phyloP scores from a whole-genome alignment of 164 flowering plant species.

The Vitis rotundifolia region DNA sequence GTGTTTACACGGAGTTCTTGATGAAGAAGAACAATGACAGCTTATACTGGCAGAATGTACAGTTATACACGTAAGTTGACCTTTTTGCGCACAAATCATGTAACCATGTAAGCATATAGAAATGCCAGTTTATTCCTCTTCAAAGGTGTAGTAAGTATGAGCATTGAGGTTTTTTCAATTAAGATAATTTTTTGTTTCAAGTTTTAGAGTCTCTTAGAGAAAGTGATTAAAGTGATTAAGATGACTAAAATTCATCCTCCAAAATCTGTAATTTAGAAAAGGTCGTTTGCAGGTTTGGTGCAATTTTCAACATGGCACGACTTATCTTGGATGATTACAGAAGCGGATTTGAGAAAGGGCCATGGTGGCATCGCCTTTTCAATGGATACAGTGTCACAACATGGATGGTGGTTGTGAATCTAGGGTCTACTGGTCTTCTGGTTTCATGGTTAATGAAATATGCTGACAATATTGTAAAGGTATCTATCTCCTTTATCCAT shows the following conservation, averaged over 20 bases:
- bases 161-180: no score
- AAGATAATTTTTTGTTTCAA: no score
- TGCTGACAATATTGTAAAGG: conserved; percentile 95
- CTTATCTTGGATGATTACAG: conserved; percentile 80
- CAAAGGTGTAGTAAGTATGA: no score
- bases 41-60: conserved; percentile 94
- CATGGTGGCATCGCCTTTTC: conserved; percentile 92
- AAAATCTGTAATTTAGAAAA: no score
- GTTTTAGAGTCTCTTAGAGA: no score
- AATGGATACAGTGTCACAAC: conserved; percentile 81
- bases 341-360: conserved; percentile 86
- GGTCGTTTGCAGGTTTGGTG: conserved; percentile 62
- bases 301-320: conserved; percentile 79
- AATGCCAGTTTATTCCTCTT: neutral
- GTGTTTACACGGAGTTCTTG: conserved; percentile 96
- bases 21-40: conserved; percentile 98
- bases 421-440: conserved; percentile 87
- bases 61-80: conserved; percentile 85
- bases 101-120: conserved; percentile 6
- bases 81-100: conserved; percentile 8
- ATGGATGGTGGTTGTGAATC: conserved; percentile 92
- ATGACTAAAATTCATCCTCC: no score
- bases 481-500: conserved; percentile 15
- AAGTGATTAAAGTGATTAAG: no score
- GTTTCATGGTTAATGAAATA: conserved; percentile 99